Percentiles rank a stretch among this genome's conserved stretches.
phyloP scores from a whole-genome alignment of 1,139 yeast genomes.

The Blastobotrys indianensis region DNA sequence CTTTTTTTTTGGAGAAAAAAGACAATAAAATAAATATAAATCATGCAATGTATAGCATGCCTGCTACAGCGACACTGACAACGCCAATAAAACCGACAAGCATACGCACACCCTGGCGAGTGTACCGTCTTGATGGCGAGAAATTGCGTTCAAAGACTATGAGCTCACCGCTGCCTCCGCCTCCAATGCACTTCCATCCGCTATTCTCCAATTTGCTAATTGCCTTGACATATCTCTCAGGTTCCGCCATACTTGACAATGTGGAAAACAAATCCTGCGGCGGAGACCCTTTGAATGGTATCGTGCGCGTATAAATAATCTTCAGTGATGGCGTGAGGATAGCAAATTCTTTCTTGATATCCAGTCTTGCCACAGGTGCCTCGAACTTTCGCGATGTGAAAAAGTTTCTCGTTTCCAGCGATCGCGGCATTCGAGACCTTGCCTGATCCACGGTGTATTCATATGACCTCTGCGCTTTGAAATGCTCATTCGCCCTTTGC shows the following conservation, averaged over 20 bases:
- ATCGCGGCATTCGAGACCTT: slow-evolving; percentile 34
- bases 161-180: slow-evolving; percentile 34
- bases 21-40: background rate
- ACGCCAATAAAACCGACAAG: slow-evolving; percentile 12
- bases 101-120: slow-evolving; percentile 15
- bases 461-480: slow-evolving; percentile 47
- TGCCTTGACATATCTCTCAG: slow-evolving; percentile 31
- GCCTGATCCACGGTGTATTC: slow-evolving; percentile 44
- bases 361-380: background rate
- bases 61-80: slow-evolving; percentile 10
- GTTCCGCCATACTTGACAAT: slow-evolving; percentile 38
- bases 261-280: slow-evolving; percentile 43
- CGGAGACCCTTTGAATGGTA: slow-evolving; percentile 38
- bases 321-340: slow-evolving; percentile 42
- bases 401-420: slow-evolving; percentile 44
- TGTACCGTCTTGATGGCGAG: slow-evolving; percentile 16
- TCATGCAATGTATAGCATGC: background rate
- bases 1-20: background rate
- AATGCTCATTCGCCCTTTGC: slow-evolving; percentile 39
- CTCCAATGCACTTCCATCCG: slow-evolving; percentile 46
- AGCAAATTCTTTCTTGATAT: slow-evolving; percentile 37
- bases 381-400: slow-evolving; percentile 40
- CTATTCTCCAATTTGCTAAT: slow-evolving; percentile 37
- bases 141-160: slow-evolving; percentile 35
- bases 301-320: slow-evolving; percentile 37